phyloP scores from a whole-genome alignment of 768 basidiomycete species.

The Zangia roseola region DNA sequence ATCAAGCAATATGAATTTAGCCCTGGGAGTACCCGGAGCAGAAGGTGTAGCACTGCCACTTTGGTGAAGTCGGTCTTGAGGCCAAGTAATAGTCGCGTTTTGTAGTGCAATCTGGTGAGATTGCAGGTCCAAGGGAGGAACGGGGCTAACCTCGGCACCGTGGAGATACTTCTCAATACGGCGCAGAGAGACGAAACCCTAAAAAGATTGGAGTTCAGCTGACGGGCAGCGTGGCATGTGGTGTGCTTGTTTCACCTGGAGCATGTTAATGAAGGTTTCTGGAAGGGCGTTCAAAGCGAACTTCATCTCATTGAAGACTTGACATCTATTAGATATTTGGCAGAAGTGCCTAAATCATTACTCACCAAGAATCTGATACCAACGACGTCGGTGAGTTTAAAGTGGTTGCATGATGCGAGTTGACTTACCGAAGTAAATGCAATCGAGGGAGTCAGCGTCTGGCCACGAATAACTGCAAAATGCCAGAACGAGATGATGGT shows the following conservation, averaged over 20 bases:
- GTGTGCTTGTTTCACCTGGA: constrained; percentile 52
- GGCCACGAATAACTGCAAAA: constrained; percentile 68
- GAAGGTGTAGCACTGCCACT: constrained; percentile 50
- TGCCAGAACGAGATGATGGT: constrained; percentile 66
- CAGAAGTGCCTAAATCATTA: not conserved
- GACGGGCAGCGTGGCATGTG: not conserved
- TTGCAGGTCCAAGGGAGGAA: constrained; percentile 56
- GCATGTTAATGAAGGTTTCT: constrained; percentile 86
- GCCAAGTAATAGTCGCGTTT: constrained; percentile 90
- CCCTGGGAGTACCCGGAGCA: constrained; percentile 65
- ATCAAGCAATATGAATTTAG: constrained; percentile 81
- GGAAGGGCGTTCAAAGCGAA: constrained; percentile 87
- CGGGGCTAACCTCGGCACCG: constrained; percentile 65
- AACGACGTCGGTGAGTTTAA: not conserved
- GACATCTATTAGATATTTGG: constrained; percentile 2
- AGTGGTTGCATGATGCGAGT: not conserved
- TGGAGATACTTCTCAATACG: constrained; percentile 90
- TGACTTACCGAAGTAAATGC: constrained; percentile 70
- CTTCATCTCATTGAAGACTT: constrained; percentile 86
- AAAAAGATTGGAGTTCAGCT: not conserved
- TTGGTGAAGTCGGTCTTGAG: constrained; percentile 60
- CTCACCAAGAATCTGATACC: constrained; percentile 42
- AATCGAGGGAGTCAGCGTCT: constrained; percentile 74
- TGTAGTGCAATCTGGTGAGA: constrained; percentile 69
- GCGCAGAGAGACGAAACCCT: constrained; percentile 81